These are phyloP conservation scores for Gnomoniopsis smithogilvyi DNA, from an alignment of 2,329 filamentous ascomycete species.

Conservation along the genomic window DNA sequence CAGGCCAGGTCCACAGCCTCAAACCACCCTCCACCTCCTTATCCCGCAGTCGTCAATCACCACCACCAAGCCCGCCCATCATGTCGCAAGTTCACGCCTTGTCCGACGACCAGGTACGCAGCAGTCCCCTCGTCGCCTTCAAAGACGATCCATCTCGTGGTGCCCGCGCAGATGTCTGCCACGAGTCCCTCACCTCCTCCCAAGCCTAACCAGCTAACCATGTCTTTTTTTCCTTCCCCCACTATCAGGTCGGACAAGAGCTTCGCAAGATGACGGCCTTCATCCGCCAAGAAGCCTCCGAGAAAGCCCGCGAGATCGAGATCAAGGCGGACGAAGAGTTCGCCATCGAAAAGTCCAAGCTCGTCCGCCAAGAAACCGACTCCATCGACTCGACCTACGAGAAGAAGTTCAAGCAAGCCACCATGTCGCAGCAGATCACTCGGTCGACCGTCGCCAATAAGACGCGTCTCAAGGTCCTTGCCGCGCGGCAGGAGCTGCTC, in stretches of 20 bases:
- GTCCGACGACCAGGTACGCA: conserved; percentile 89
- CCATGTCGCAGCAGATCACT: conserved; percentile 98
- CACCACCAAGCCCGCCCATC: conserved; percentile 39
- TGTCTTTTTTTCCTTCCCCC: conserved; percentile 13
- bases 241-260: conserved; percentile 84
- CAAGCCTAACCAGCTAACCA: conserved; percentile 2
- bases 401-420: conserved; percentile 98
- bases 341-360: conserved; percentile 97
- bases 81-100: conserved; percentile 95
- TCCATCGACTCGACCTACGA: conserved; percentile 90
- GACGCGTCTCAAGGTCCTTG: conserved; percentile 84
- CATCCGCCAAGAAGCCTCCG: conserved; percentile 96
- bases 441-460: conserved; percentile 96
- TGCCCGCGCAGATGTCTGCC: no score
- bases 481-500: conserved; percentile 83
- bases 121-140: not conserved
- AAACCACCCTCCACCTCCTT: conserved; percentile 10
- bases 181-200: conserved; percentile 13
- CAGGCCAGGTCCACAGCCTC: not conserved
- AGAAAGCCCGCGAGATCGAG: conserved; percentile 96
- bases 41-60: conserved; percentile 17
- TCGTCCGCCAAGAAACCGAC: conserved; percentile 91
- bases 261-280: conserved; percentile 99
- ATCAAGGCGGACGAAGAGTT: conserved; percentile 99
- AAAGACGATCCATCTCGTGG: not conserved